Conservation (phyloP, 108 stramenopile genomes). For the Cyclotella baltica region DNA sequence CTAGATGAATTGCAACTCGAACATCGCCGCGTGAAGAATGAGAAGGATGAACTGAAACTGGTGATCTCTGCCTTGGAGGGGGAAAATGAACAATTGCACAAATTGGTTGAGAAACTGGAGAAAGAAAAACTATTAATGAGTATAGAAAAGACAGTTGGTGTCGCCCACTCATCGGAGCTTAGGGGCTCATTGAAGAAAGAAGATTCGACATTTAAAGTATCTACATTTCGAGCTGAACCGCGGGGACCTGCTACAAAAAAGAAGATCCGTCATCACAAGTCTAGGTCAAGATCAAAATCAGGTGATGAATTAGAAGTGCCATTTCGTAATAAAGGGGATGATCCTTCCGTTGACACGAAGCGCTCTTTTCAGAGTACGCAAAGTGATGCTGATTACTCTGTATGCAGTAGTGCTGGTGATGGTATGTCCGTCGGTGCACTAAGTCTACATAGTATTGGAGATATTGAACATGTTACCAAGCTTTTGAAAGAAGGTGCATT, state of each 20-base stretch:
- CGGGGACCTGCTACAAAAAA: constrained; percentile 1
- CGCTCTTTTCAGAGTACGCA: constrained; percentile 1
- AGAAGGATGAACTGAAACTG: constrained; percentile 21
- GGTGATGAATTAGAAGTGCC: constrained; percentile 26
- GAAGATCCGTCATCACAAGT: background rate
- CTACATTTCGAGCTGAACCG: constrained; percentile 4
- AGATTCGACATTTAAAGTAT: background rate
- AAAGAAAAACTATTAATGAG: constrained; percentile 44
- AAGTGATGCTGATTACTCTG: constrained; percentile 15
- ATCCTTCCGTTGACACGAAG: background rate
- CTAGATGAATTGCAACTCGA: constrained; percentile 38
- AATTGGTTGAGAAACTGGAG: constrained; percentile 29
- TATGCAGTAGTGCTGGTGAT: background rate
- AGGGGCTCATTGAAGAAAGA: background rate
- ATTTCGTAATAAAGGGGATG: constrained; percentile 15
- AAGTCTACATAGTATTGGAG: background rate
- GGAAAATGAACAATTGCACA: constrained; percentile 31
- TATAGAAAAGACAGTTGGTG: constrained; percentile 39
- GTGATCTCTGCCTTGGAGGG: constrained; percentile 10
- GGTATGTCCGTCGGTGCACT: constrained; percentile 5
- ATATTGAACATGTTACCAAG: background rate
- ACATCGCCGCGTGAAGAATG: constrained; percentile 24
- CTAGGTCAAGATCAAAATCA: background rate
- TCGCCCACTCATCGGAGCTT: constrained; percentile 6
- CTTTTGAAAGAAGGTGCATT: background rate